These are phyloP conservation scores for Torulaspora pretoriensis DNA, from an alignment of 1,139 yeast species.

Conservation along the genomic window DNA sequence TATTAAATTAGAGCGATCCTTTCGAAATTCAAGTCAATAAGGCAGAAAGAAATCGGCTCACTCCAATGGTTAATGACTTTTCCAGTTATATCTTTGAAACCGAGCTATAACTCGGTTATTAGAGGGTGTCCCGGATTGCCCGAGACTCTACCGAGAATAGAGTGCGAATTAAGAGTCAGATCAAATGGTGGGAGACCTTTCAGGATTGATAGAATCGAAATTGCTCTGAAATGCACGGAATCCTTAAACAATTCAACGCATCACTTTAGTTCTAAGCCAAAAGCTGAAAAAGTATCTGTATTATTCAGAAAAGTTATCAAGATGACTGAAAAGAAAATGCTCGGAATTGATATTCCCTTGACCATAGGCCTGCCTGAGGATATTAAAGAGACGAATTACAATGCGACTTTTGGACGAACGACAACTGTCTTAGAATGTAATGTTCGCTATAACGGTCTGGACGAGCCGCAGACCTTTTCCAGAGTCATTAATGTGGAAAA, in stretches of 20 bases:
- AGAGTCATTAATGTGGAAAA: conserved; percentile 34
- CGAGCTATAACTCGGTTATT: conserved; percentile 47
- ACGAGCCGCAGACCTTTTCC: conserved; percentile 20
- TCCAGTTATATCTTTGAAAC: conserved; percentile 41
- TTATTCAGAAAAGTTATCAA: conserved; percentile 36
- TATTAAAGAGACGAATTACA: conserved; percentile 41
- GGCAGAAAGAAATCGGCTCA: neutral
- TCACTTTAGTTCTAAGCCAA: conserved; percentile 38
- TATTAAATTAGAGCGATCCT: neutral
- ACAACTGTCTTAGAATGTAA: conserved; percentile 32
- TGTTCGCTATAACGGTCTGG: conserved; percentile 21
- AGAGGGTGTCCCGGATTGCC: conserved; percentile 65
- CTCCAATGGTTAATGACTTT: conserved; percentile 18
- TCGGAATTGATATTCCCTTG: conserved; percentile 59
- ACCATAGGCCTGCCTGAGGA: conserved; percentile 56
- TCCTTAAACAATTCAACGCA: conserved; percentile 29
- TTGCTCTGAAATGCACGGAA: conserved; percentile 35
- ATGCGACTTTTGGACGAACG: conserved; percentile 34
- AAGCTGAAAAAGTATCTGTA: conserved; percentile 39
- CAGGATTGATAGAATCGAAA: conserved; percentile 62
- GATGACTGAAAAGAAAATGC: conserved; percentile 39
- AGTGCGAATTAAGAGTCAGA: conserved; percentile 35
- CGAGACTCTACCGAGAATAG: conserved; percentile 45
- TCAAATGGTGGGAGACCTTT: conserved; percentile 60
- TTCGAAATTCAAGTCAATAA: too few species aligned